Base-by-base conservation (phyloP, 2,329 filamentous ascomycete genomes). In the Aspergillus sp. region DNA sequence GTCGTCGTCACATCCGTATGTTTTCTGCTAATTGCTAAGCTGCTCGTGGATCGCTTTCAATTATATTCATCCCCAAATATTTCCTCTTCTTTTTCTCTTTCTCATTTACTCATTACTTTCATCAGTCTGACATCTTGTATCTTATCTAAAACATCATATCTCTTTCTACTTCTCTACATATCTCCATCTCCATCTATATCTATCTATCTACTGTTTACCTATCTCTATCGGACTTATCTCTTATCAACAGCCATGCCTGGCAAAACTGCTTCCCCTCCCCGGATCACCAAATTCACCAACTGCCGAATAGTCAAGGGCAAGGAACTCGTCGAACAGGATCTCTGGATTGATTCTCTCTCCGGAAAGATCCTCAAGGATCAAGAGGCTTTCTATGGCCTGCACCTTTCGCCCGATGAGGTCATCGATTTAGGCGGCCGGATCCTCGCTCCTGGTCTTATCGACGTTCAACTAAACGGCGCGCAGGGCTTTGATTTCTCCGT, bases 401-500 rank as follows among this genome's bases (percentile, higher is more conserved):
- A 70, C 28, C 56, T 70, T 27, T 68, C 63, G 3, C 88, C 90
- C 1, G 87, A 91, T 61, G 70, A 82, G 54, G 83, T 84, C 42
- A 75, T 95, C 55, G 82, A 96, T 59, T 81, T 96, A 1, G 80
- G 82, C 40, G 88, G 89, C 46, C 88, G 88, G 56, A 91, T 95
- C 52, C 65, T 96, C 13, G 82, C 86, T 0, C 89, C 90, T 0
- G 90, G 90, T 27, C 77, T 96, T 60, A 93, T 96, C 56, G 90
- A 96, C 53, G 85, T 86, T 41, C 90, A 96, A 67, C 82, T 96
- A 54, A 96, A 96, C 59, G 90, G 90, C 38, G 90, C 87, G 7
- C 91, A 90, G 58, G 90, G 90, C 44, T 94, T 95, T 73, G 91
- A 95, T 71, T 95, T 94, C 65, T 93, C 88, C 1, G 74, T 89